Percentiles rank a stretch among this genome's conserved stretches.
Conservation (phyloP, 2,329 filamentous ascomycete genomes). For the Lizonia empirigonia region DNA sequence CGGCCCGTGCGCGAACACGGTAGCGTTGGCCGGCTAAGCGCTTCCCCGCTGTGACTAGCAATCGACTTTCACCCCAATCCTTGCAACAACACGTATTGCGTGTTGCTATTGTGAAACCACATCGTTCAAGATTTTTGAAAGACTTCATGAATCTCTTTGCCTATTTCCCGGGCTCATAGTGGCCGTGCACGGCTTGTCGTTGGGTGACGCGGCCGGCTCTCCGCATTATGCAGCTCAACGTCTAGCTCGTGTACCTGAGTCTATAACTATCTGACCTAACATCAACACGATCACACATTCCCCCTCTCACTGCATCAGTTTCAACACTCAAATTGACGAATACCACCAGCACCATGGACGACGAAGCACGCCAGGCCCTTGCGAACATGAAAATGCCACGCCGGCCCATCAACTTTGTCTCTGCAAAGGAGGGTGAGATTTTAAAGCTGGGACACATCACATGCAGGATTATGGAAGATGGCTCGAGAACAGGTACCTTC, state of each 20-base stretch:
- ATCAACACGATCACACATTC: neutral
- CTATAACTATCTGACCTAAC: neutral
- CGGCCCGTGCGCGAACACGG: no score
- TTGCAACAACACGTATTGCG: no score
- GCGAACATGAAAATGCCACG: constrained; percentile 49
- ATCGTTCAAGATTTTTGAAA: no score
- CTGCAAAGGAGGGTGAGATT: constrained; percentile 55
- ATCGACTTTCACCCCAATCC: no score
- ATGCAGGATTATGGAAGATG: constrained; percentile 59
- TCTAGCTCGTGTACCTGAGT: constrained; percentile 9
- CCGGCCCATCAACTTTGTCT: constrained; percentile 56
- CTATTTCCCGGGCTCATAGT: no score
- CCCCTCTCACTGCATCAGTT: neutral
- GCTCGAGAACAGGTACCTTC: constrained; percentile 53
- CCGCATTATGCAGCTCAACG: constrained; percentile 25
- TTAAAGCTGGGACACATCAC: constrained; percentile 57
- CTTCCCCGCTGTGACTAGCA: no score
- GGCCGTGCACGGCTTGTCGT: neutral
- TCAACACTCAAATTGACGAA: no score
- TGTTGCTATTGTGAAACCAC: no score
- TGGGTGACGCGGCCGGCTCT: constrained; percentile 29
- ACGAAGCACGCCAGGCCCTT: constrained; percentile 43
- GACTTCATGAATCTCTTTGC: no score
- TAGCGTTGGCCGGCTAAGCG: no score
- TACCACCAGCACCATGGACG: constrained; percentile 35